Evolutionary conservation across 768 basidiomycete genomes (phyloP), one percentile per base, ranked within the genome.

Genomic region (Candolleomyces eurysporus): DNA sequence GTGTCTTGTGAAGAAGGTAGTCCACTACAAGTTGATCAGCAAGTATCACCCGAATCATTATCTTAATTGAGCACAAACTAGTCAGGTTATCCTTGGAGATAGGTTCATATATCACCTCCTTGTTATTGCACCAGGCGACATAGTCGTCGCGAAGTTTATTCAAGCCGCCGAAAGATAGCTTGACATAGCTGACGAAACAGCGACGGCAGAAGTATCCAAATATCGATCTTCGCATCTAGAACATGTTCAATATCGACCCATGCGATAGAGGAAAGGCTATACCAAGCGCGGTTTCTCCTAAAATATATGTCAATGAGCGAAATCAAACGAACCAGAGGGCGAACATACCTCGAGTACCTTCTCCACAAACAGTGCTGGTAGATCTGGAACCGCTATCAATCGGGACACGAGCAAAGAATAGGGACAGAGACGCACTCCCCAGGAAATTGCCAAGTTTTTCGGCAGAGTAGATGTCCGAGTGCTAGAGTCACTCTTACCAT

Each of bases 141-240:
- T 90, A 92, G 67, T 92, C 87, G 52, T 75, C 72, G 65, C 86
- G 85, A 40, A 94, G 79, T 65, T 84, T 83, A 55, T 82, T 77
- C n/a, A 89, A 78, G 11, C 88, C 91, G 51, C 82, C 79, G 65
- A 88, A 92, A 0, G 92, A 90, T 3, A 94, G 76, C 69, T 93
- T 93, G 66, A 83, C 69, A 72, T 88, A 93, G 66, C 82, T 87
- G 53, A 91, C 80, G 62, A 82, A 87, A 68, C 89, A 92, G 45
- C 92, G 82, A 51, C 92, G 88, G 65, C 84, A 86, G 68, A 93
- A 94, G 66, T 85, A 91, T 2, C 91, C 93, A 70, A 93, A 90
- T 21, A 91, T 73, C 2, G 92, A 94, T 19, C 90, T 86, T 30
- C 89, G 85, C 57, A 78, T 79, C 92, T 93, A 57, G 36, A 32